Percentiles rank a stretch among this genome's conserved stretches.
phyloP scores from a whole-genome alignment of 2,329 filamentous ascomycete species.

The Monilinia vaccinii-corymbosi region DNA sequence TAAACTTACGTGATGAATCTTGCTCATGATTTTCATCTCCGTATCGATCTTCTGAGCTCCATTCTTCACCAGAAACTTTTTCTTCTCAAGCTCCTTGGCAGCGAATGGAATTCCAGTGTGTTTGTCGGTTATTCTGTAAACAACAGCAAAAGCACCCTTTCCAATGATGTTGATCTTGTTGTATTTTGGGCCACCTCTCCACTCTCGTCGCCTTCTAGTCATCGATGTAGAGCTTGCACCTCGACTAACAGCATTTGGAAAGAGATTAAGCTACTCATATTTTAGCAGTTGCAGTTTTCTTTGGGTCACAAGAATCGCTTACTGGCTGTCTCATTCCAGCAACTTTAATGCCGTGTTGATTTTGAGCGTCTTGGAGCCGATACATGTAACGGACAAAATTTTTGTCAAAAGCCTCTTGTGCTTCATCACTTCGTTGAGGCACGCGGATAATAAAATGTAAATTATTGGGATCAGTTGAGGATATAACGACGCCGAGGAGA shows the following conservation, averaged over 20 bases:
- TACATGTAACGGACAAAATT: constrained; percentile 42
- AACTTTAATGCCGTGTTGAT: not conserved
- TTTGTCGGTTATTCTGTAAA: constrained; percentile 83
- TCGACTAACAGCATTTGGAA: constrained; percentile 22
- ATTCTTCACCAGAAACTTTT: constrained; percentile 90
- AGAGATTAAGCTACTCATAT: constrained; percentile 22
- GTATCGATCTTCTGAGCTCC: constrained; percentile 82
- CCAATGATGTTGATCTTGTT: constrained; percentile 76
- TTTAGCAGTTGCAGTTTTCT: constrained; percentile 11
- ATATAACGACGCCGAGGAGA: constrained; percentile 27
- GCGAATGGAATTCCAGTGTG: constrained; percentile 76
- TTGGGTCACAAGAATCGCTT: constrained; percentile 3
- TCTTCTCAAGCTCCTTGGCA: constrained; percentile 91
- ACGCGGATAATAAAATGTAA: constrained; percentile 73
- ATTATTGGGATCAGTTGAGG: constrained; percentile 46
- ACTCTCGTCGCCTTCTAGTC: constrained; percentile 45
- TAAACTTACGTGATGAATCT: constrained; percentile 64
- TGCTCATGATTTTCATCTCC: constrained; percentile 93
- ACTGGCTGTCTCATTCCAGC: constrained; percentile 20
- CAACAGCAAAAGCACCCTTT: constrained; percentile 89
- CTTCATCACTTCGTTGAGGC: constrained; percentile 60
- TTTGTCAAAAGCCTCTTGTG: constrained; percentile 54
- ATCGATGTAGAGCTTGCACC: constrained; percentile 16
- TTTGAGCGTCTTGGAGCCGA: constrained; percentile 10
- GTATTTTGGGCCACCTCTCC: constrained; percentile 78